Evolutionary conservation across 78 protist genomes (phyloP).

Genomic region (Dictyostelium intermedium): DNA sequence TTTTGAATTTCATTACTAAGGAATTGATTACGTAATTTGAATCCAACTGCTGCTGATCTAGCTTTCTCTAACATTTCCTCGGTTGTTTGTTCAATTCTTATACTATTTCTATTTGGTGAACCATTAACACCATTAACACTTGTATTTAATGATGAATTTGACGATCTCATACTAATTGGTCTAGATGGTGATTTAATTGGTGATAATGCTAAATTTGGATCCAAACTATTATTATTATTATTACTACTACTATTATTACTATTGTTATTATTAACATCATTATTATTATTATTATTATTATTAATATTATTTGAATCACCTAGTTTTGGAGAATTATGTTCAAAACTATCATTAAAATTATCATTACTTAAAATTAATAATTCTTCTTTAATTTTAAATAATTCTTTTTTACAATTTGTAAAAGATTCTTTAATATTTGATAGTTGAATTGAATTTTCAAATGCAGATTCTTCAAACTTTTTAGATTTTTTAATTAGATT

Average conservation of each 20-base stretch:
- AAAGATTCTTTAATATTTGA: slow-evolving; percentile 7
- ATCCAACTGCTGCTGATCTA: slow-evolving; percentile 58
- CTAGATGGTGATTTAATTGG: background rate
- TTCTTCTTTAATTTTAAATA: slow-evolving; percentile 42
- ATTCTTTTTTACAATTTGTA: slow-evolving; percentile 4
- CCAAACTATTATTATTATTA: background rate
- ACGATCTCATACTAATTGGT: background rate
- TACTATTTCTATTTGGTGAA: background rate
- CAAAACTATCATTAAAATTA: slow-evolving; percentile 41
- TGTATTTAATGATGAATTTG: background rate
- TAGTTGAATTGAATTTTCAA: slow-evolving; percentile 16
- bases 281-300: background rate
- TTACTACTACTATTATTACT: background rate
- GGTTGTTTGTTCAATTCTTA: background rate
- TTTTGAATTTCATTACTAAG: slow-evolving; percentile 35
- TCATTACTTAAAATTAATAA: slow-evolving; percentile 35
- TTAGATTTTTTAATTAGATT: slow-evolving; percentile 24
- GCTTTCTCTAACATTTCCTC: slow-evolving; percentile 74
- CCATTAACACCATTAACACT: background rate
- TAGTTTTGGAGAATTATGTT: background rate
- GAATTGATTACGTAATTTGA: slow-evolving; percentile 52
- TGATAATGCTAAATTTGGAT: background rate
- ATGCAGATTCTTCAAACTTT: slow-evolving; percentile 28
- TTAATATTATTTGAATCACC: background rate
- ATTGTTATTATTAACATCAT: background rate